Evolutionary conservation across 108 stramenopile species (phyloP), one percentile per base, ranked within the genome.

Genomic region (Cyclotella cryptica): DNA sequence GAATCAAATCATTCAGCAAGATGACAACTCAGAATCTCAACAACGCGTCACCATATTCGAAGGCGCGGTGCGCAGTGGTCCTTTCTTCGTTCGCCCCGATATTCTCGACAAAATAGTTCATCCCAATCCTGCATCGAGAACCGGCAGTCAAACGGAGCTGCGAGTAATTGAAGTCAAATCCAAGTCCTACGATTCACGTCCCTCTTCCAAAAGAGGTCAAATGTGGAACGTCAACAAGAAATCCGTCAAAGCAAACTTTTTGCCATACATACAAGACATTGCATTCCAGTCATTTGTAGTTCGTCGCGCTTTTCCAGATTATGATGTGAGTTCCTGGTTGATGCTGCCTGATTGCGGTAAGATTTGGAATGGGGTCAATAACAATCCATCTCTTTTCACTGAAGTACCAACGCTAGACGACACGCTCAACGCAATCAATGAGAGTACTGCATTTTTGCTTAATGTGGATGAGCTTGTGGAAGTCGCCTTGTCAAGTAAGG

Each of bases 161-260:
- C 67, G 81, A 11, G 69, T 87, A 13, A 83, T 87, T 15, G 86
- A 87, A 82, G 78, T 83, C 44, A 87, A 87, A 68, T 55, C 80
- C 43, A 87, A 87, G 42, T 52, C 68, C 0, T 87, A 81, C 77
- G 86, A 87, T 52, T 77, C 79, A 18, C 59, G 79, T 15, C 64
- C 68, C 49, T 44, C 62, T 40, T 58, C 75, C 7, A 44, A 79
- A 46, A 61, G 62, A 2, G 55, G 55, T 41, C 64, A 83, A 55
- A 57, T 86, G 68, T 71, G 79, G 69, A 63, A 60, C 52, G 49
- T 28, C 49, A 67, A 79, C 43, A 74, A 54, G 24, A 77, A 77
- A 21, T 46, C 66, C n/a, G 65, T 87, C 47, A 81, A 78, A 66
- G 24, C 81, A 0, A 61, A 46, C 15, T 85, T 70, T 65, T 58